phyloP scores from a whole-genome alignment of 768 basidiomycete species.

The Lanmaoa rubissima region DNA sequence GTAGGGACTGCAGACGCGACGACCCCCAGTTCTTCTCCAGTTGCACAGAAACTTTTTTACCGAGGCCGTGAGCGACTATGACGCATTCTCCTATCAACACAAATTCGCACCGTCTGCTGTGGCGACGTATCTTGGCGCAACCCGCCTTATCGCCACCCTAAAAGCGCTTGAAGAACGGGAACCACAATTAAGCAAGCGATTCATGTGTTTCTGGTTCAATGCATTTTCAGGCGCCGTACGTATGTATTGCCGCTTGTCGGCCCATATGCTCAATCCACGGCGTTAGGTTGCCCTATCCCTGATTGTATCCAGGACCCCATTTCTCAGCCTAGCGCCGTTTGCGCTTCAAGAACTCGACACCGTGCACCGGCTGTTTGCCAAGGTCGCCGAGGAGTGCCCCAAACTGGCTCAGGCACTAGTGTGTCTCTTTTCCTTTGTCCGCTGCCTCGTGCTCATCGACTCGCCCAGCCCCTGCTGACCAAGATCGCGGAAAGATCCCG shows the following conservation, averaged over 20 bases:
- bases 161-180: constrained; percentile 56
- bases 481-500: constrained; percentile 53
- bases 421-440: constrained; percentile 19
- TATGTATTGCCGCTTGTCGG: constrained; percentile 6
- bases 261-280: constrained; percentile 1
- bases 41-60: constrained; percentile 68
- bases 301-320: constrained; percentile 61
- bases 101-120: constrained; percentile 67
- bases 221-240: constrained; percentile 69
- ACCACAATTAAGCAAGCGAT: constrained; percentile 59
- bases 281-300: constrained; percentile 61
- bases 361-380: constrained; percentile 54
- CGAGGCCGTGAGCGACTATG: constrained; percentile 54
- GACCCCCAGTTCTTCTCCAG: constrained; percentile 55
- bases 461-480: constrained; percentile 50
- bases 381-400: constrained; percentile 57
- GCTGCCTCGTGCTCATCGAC: constrained; percentile 8
- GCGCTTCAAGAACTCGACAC: constrained; percentile 62
- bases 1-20: neutral
- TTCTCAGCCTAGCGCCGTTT: constrained; percentile 52
- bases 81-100: constrained; percentile 57
- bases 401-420: constrained; percentile 61
- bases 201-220: constrained; percentile 75
- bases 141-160: constrained; percentile 55
- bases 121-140: constrained; percentile 62